Base-by-base conservation (phyloP, 306 rosid species). In the Delonix regia region DNA sequence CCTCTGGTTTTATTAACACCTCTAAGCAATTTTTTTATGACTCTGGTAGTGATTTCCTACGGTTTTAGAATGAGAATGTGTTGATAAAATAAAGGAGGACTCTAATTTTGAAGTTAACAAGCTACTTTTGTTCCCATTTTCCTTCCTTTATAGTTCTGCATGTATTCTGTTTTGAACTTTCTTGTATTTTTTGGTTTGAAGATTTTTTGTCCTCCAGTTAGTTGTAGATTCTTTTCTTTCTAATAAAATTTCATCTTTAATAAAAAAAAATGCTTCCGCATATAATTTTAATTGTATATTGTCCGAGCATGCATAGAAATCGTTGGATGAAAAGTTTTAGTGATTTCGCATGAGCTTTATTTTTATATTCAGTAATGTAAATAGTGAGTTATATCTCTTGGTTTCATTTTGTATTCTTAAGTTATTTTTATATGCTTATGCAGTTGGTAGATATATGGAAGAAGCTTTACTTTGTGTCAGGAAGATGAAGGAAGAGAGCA, bases 391-490 rank as follows among this genome's bases (percentile, higher is more conserved):
- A 38, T 75, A 74, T 59, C 41, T 85, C 56, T 66, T 80, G 49
- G 73, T 76, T 73, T 73, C 39, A 76, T 74, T 83, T 74, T 42
- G 24, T 85, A 5, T 45, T 59, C 80, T 82, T 78, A 56, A 65
- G 52, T 39, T 75, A 27, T 68, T 91, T 96, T 92, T 84, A 91
- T 95, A 95, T 76, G 99, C 99, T 80, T 95, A 95, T 88, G 97
- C 97, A 87, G 97, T 92, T 86, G 98, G 97, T 77, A 90, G 97
- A 92, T 97, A 95, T 84, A 95, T 95, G 99, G 98, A 89, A 74
- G 99, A 94, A 85, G 97, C 99, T 68, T 86, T 94, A 81, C 85
- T 88, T 69, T 94, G 99, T 86, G 97, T 86, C 78, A 90, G 82
- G 87, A 92, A 87, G 90, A 94, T 94, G 99, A 89, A 92, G 84